Evolutionary conservation across 306 rosid species (phyloP), one percentile per base, ranked within the genome.

Genomic region (Cucurbita ficifolia): DNA sequence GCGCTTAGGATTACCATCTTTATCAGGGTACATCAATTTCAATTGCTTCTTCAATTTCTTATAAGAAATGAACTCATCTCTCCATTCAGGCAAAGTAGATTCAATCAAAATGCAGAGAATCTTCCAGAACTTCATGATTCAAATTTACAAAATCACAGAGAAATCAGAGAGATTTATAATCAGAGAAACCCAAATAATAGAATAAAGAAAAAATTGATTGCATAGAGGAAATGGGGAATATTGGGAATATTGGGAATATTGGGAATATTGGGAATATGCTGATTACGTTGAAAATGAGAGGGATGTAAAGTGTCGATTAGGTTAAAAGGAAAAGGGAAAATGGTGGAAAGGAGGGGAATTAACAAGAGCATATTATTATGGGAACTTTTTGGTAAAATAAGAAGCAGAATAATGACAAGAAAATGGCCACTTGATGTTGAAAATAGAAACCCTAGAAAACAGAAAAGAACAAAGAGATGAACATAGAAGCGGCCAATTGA

Each of bases 51-150:
- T 93, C 77, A 93, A 76, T 75, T 83, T 82, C 77, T 93, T 90
- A 82, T 93, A 93, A 22, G 92, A 86, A 61, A 93, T 61, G 73
- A 88, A 90, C 79, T 83, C 79, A 82, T 93, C 96, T n/a, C 81
- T 86, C 97, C 98, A 93, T 36, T 87, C 93, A 1, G 98, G 96
- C 24, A 87, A 62, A 45, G 96, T 89, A 64, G 85, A 90, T 62
- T 86, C 97, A 56, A 93, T 86, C 79, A 82, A 87, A 43, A 70
- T 88, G 46, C 88, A 82, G 10, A 93, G 87, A 69, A 83, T 90
- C 82, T 87, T 90, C 90, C 87, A 84, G 79, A 92, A 92, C 84
- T 92, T 92, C 98, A 92, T 92, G 50, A 38, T 58, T 16, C 33
- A 33, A 33, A 33, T 14, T 9, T 22, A 59, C 29, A 18, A 21